These are phyloP conservation scores for Albophoma yamanashiensis DNA, from an alignment of 2,329 filamentous ascomycete genomes.

Conservation along the genomic window DNA sequence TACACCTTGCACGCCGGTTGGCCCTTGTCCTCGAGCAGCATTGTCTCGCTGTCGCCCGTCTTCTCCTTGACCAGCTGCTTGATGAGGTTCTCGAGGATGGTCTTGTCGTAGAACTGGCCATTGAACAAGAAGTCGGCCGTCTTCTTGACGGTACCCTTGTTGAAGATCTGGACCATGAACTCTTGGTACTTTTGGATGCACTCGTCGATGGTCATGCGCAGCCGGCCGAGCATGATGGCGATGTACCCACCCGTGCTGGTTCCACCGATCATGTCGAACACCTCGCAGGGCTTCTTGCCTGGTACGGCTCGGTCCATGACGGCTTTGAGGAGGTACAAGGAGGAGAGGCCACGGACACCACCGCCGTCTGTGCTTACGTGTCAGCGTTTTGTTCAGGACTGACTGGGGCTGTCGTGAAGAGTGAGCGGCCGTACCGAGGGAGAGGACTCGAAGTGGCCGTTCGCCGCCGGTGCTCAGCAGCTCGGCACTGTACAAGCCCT, in stretches of 20 bases:
- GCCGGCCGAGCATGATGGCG: conserved; percentile 30
- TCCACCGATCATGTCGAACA: conserved; percentile 20
- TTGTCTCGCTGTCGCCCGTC: neutral
- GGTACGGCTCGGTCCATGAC: conserved; percentile 11
- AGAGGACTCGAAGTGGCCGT: neutral
- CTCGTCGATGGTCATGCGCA: conserved; percentile 2
- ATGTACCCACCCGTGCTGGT: conserved; percentile 22
- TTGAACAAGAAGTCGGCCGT: neutral
- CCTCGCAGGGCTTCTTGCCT: conserved; percentile 12
- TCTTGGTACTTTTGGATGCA: conserved; percentile 2
- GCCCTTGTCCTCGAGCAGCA: neutral
- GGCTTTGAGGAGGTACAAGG: conserved; percentile 14
- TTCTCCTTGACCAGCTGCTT: conserved; percentile 1
- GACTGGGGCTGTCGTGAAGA: neutral
- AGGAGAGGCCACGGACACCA: conserved; percentile 16
- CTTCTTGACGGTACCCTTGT: neutral
- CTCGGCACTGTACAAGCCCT: neutral
- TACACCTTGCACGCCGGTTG: neutral
- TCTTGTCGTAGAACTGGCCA: neutral
- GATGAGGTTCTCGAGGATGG: neutral
- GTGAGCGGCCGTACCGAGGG: neutral
- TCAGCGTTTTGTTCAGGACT: neutral
- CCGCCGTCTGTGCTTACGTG: conserved; percentile 8
- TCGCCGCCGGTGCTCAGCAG: neutral
- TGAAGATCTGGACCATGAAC: conserved; percentile 2